These are phyloP conservation scores for Gossypium gossypioides DNA, from an alignment of 441 rosid species.

Conservation along the genomic window DNA sequence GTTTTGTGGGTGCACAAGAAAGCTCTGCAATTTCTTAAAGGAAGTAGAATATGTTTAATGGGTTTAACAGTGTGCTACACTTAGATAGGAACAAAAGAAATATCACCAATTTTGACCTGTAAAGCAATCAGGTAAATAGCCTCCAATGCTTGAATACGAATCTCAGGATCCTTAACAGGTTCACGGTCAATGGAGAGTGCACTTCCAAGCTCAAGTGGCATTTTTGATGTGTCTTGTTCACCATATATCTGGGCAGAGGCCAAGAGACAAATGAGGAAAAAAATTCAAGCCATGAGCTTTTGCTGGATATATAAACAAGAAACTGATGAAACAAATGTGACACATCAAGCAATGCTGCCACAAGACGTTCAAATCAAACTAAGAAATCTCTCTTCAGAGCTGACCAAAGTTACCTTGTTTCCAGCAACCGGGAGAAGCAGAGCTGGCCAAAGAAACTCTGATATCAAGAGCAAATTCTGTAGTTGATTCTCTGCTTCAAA, in stretches of 20 bases:
- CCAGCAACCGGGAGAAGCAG: constrained; percentile 86
- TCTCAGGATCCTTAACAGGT: constrained; percentile 67
- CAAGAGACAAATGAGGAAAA: constrained; percentile 5
- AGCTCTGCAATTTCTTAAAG: not conserved
- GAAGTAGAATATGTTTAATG: not conserved
- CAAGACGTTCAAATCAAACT: not conserved
- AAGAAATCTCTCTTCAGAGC: not conserved
- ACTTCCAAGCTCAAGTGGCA: constrained; percentile 82
- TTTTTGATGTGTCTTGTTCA: constrained; percentile 57
- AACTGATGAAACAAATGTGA: not conserved
- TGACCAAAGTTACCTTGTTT: constrained; percentile 40
- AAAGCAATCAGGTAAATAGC: constrained; percentile 73
- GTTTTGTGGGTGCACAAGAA: not conserved
- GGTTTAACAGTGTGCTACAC: not conserved
- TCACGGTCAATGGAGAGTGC: constrained; percentile 82
- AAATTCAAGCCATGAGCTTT: constrained; percentile 5
- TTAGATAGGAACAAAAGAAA: not conserved
- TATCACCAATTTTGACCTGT: constrained; percentile 35
- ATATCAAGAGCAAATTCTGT: constrained; percentile 64
- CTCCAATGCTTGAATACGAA: constrained; percentile 68
- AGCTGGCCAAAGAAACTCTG: constrained; percentile 93
- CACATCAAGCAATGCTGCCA: constrained; percentile 1
- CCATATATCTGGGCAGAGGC: constrained; percentile 38
- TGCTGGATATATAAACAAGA: not conserved
- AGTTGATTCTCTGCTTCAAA: constrained; percentile 85